Base-by-base conservation (phyloP, 2,329 filamentous ascomycete genomes). In the Hypoxylon sp. region DNA sequence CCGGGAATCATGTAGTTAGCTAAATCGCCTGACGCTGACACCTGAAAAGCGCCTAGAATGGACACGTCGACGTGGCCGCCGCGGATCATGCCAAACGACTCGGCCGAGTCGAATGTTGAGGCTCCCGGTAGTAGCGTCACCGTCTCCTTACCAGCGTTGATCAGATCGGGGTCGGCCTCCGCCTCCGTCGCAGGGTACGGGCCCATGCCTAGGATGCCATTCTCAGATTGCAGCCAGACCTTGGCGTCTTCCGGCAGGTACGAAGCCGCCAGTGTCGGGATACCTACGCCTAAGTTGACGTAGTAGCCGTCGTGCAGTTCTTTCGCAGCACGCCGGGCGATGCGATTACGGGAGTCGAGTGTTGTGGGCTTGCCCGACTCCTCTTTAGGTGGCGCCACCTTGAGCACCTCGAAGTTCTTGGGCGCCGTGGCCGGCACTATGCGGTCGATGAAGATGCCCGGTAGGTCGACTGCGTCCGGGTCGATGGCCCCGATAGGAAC, bases 1-100 rank as follows among this genome's bases (percentile, higher is more conserved):
- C 93, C 93, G 0, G 93, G 93, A 68, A 96, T 91, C 90, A 96
- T 96, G 83, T 93, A 96, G 80, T 96, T 96, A 47, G 93, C 93
- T 56, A 96, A 80, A 75, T 96, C 93, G 25, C 93, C 93, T 2
- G 86, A 83, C 0, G 91, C 91, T 69, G 88, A 90, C 21, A 96
- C 92, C 81, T 96, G 91, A 70, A 95, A 87, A 1, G 92, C 90
- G 2, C 93, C 93, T 0, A 96, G 85, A 74, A 96, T 93, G 0
- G 91, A 93, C 4, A 96, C 90, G 74, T 96, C 90, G 43, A 96
- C 89, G 73, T 94, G 91, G 0, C 93, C 93, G 54, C 92, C 91
- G 9, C 93, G 88, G 71, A 96, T 96, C 93, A 96, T 96, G 71
- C 87, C 89, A 74, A 96, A 96, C 0, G 91, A 94, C 78, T 96